Base-by-base conservation (phyloP, 768 basidiomycete species). In the Boletus sp. region DNA sequence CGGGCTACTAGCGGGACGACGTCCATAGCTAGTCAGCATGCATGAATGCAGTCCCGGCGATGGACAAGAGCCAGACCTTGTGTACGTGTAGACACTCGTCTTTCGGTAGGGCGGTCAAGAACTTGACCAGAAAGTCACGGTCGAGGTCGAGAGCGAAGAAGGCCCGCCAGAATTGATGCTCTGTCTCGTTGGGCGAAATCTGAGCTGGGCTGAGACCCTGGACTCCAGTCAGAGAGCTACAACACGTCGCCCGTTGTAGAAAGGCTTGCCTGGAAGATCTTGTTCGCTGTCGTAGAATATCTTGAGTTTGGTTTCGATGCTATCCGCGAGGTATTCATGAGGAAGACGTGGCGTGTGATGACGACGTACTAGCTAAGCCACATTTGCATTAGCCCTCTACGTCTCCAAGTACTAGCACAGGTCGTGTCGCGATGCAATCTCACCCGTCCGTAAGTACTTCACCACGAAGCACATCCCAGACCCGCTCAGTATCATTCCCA, bases 61-160 rank as follows among this genome's bases (percentile, higher is more conserved):
- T 3, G 30, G 39, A 10, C 12, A 41, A 20, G 29, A 18, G 6
- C 51, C 69, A 57, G 63, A 86, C 86, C 80, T 86, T 87, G 49
- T 79, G 69, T 29, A 58, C 56, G 3, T 76, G 75, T 14, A 84
- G 56, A 64, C 79, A 86, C 7, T 73, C 76, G 12, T 83, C 81
- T 52, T 81, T 85, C 15, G 78, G 62, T 11, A 82, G 37, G 20
- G 69, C 67, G 24, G 67, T 64, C 3, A 87, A 61, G 58, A 77
- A 73, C 20, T 62, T 62, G 52, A 68, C 68, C 30, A 85, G 68
- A 58, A 77, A 84, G 15, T 73, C 70, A 8, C 71, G 71, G 59
- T 88, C 80, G 5, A 83, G 75, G 1, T 83, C 79, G 42, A 86
- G 73, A 30, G 76, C 67, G 30, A 88, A 75, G 8, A 85, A 67